Conservation (phyloP, 2,329 filamentous ascomycete species). For the Coleophoma eucalyptorum region DNA sequence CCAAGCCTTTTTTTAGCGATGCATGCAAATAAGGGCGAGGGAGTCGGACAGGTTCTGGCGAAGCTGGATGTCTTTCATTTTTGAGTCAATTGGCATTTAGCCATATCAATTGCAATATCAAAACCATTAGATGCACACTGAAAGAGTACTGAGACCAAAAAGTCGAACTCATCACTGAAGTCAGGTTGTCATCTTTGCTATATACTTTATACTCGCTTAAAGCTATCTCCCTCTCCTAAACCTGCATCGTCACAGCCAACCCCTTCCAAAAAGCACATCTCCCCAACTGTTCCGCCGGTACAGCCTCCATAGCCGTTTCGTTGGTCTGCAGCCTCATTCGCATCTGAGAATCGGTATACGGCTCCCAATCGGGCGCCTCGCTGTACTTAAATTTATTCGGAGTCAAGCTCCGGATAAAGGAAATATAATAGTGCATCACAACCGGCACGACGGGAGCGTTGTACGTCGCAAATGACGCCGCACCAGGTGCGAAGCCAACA, state of each 20-base stretch:
- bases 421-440: conserved; percentile 38
- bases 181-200: too few species aligned
- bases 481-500: conserved; percentile 25
- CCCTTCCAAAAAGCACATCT: conserved; percentile 24
- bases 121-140: too few species aligned
- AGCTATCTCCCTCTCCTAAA: conserved; percentile 3
- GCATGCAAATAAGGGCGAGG: too few species aligned
- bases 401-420: conserved; percentile 34
- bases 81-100: too few species aligned
- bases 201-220: too few species aligned
- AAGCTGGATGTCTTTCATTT: too few species aligned
- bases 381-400: conserved; percentile 32
- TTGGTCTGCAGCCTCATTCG: conserved; percentile 22
- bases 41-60: too few species aligned
- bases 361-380: conserved; percentile 24
- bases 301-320: conserved; percentile 21
- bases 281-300: conserved; percentile 14
- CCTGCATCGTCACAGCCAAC: conserved; percentile 13
- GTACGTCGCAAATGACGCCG: conserved; percentile 23
- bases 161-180: too few species aligned
- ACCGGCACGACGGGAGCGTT: conserved; percentile 28
- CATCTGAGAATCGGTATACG: conserved; percentile 14
- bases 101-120: too few species aligned
- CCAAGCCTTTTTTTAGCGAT: too few species aligned
- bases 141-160: too few species aligned